phyloP scores from a whole-genome alignment of 148 eudicot genomes.

The Mesembryanthemum crystallinum region DNA sequence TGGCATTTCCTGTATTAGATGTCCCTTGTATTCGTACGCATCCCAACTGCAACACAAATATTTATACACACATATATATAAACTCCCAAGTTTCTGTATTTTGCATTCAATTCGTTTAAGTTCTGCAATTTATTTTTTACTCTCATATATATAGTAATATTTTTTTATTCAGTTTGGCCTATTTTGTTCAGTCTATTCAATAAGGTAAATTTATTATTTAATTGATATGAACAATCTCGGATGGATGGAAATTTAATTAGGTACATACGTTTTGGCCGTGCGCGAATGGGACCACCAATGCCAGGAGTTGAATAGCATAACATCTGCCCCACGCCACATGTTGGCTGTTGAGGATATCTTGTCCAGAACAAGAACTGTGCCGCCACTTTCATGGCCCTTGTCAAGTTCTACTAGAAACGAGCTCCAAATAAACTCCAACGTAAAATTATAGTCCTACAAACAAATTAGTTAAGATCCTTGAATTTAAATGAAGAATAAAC shows the following conservation, averaged over 20 bases:
- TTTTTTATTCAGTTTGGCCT: too few relatives aligned
- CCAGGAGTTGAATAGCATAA: slow-evolving; percentile 61
- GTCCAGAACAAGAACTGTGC: slow-evolving; percentile 40
- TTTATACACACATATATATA: too few relatives aligned
- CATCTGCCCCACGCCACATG: slow-evolving; percentile 54
- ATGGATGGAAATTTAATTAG: neutral
- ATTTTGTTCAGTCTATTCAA: too few relatives aligned
- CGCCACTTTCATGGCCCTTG: slow-evolving; percentile 25
- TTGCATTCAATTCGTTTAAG: too few relatives aligned
- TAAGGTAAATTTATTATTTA: too few relatives aligned
- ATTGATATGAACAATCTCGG: too few relatives aligned
- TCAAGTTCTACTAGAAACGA: slow-evolving; percentile 45
- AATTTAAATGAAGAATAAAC: neutral
- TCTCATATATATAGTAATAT: too few relatives aligned
- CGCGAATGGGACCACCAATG: slow-evolving; percentile 56
- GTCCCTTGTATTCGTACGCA: slow-evolving; percentile 29
- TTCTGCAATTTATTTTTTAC: too few relatives aligned
- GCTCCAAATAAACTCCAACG: slow-evolving; percentile 57
- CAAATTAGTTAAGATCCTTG: too few relatives aligned
- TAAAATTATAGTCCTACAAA: slow-evolving; percentile 49
- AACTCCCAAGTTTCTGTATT: too few relatives aligned
- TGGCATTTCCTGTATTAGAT: slow-evolving; percentile 33
- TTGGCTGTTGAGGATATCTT: slow-evolving; percentile 23
- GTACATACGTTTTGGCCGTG: slow-evolving; percentile 38
- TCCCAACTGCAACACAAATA: slow-evolving; percentile 47